A percentile compares a stretch with the other conserved stretches of the same genome.
These are phyloP conservation scores for Pigoraptor vietnamica DNA, from an alignment of 78 protist genomes.

Conservation along the genomic window DNA sequence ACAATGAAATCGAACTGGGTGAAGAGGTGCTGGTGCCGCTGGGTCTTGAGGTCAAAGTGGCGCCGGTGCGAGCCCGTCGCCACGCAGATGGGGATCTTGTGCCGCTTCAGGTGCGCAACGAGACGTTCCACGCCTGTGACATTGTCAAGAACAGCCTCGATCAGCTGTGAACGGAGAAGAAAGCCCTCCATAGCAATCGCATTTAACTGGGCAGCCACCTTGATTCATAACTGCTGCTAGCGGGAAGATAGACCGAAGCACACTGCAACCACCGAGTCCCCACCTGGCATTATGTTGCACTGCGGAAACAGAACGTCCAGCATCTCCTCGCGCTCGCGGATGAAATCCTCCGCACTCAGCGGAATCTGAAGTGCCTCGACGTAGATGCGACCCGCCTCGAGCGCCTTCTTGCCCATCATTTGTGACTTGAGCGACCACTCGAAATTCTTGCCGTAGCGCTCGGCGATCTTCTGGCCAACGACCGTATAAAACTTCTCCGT, in stretches of 20 bases:
- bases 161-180: too few species aligned
- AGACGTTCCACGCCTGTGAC: conserved; percentile 21
- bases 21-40: neutral
- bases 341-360: neutral
- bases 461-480: neutral
- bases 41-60: neutral
- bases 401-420: neutral
- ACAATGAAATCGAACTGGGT: neutral
- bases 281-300: neutral
- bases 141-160: neutral
- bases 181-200: too few species aligned
- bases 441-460: conserved; percentile 6
- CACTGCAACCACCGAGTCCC: neutral
- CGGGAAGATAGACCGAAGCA: neutral
- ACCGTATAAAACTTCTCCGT: neutral
- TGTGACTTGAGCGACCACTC: neutral
- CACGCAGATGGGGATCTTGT: conserved; percentile 6
- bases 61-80: neutral
- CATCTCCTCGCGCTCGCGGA: neutral
- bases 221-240: too few species aligned
- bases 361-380: neutral
- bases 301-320: neutral
- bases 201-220: too few species aligned
- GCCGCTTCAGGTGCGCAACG: conserved; percentile 1
- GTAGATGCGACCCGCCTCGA: neutral